Base-by-base conservation (phyloP, 768 basidiomycete genomes). In the Serpula lacrymans region DNA sequence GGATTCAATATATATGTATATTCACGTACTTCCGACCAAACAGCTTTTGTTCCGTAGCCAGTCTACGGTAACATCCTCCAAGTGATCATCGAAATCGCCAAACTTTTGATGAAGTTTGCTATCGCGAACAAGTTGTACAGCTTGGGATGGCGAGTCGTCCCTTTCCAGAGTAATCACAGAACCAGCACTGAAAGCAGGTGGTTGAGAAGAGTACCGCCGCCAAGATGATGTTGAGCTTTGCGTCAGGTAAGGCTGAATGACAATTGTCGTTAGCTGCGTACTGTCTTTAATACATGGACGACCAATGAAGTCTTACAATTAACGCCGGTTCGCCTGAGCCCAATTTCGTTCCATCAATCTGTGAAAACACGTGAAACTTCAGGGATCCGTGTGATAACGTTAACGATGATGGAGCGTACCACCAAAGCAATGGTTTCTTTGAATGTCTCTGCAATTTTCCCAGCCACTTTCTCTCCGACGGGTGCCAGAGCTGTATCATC, bases 11-110 rank as follows among this genome's bases (percentile, higher is more conserved):
- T n/a, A n/a, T 14, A 33, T 14, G 20, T 33, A n/a, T 33, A 33
- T 33, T 33, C 31, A 33, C 31, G 31, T 33, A 33, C 31, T 33
- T 21, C 37, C 11, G 37, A 18, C 37, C n/a, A 39, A 52, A 57
- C 63, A 68, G 39, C 43, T 57, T 17, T 34, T 47, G 33, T 78
- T 76, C 35, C 55, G 57, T 45, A 78, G 47, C 72, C 74, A 76
- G 42, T 75, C 73, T 42, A 67, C 59, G 29, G 57, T 74, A 34
- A 81, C 80, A 58, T 88, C 80, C 60, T 88, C 88, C 33, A 89
- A 59, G 62, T 89, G 84, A 49, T 89, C 88, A 43, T 90, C 88
- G 46, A 89, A 89, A 57, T 90, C 88, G 4, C 80, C 82, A 42
- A 90, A 80, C 34, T 71, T 66, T 42, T 70, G 62, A 42, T 84